Evolutionary conservation across 345 rosid species (phyloP).

Genomic region (Pistacia atlantica): DNA sequence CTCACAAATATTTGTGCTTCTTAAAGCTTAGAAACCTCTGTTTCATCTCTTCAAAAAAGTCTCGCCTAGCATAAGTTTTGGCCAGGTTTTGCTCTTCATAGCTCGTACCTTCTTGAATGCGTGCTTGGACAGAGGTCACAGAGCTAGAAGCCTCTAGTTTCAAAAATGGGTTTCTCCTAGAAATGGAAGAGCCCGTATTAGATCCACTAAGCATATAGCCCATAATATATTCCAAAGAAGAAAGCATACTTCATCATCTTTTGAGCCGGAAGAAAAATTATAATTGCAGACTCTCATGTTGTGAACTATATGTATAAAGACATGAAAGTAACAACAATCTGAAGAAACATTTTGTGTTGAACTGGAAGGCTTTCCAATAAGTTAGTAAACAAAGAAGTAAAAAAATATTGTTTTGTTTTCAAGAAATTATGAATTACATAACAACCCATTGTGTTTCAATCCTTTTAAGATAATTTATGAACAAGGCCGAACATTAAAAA

Average conservation of each 20-base stretch:
- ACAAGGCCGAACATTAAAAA: too few relatives aligned
- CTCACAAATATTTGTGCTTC: constrained; percentile 57
- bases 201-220: background rate
- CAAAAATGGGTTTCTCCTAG: constrained; percentile 7
- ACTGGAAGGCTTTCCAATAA: background rate
- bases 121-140: constrained; percentile 12
- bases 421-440: too few relatives aligned
- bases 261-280: background rate
- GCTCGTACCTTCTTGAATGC: constrained; percentile 12
- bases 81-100: constrained; percentile 18
- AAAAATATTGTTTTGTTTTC: too few relatives aligned
- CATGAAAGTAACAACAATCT: background rate
- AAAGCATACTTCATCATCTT: background rate
- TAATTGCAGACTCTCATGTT: background rate
- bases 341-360: background rate
- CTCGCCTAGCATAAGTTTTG: constrained; percentile 16
- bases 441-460: too few relatives aligned
- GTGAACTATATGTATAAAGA: background rate
- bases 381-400: background rate
- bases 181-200: background rate
- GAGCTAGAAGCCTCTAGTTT: constrained; percentile 17
- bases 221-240: background rate
- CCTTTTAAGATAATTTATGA: too few relatives aligned
- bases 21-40: constrained; percentile 60
- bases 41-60: constrained; percentile 48